Conservation (phyloP, 2,329 filamentous ascomycete genomes). For the Fusarium secorum region DNA sequence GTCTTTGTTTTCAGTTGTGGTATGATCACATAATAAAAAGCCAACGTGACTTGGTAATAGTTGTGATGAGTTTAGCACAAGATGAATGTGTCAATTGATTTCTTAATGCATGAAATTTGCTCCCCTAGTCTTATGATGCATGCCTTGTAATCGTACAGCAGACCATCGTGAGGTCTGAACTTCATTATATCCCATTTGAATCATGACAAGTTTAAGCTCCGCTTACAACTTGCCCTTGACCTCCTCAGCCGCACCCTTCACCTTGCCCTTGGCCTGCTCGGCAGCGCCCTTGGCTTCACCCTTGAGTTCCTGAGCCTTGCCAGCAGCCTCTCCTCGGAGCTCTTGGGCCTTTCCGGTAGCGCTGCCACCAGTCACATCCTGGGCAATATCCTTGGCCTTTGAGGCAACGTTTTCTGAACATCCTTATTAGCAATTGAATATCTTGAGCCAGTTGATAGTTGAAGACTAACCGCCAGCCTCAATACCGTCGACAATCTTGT, state of each 20-base stretch:
- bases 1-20: background rate
- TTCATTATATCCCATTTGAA: constrained; percentile 15
- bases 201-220: background rate
- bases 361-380: constrained; percentile 45
- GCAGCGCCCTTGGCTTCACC: constrained; percentile 55
- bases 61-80: background rate
- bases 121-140: constrained; percentile 30
- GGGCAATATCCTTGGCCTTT: constrained; percentile 58
- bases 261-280: constrained; percentile 49
- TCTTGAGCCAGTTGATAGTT: background rate
- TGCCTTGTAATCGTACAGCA: constrained; percentile 34
- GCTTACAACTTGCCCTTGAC: constrained; percentile 35
- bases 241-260: constrained; percentile 21
- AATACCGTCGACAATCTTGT: constrained; percentile 69
- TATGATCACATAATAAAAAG: background rate
- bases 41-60: background rate
- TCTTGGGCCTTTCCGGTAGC: constrained; percentile 48
- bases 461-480: constrained; percentile 60
- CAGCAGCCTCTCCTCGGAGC: constrained; percentile 49
- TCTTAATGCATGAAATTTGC: constrained; percentile 24
- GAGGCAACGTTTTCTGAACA: constrained; percentile 49
- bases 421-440: constrained; percentile 7
- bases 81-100: background rate
- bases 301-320: constrained; percentile 49
- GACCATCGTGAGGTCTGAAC: constrained; percentile 1